Base-by-base conservation (phyloP, 306 rosid species). In the Pyrus pyrifolia region DNA sequence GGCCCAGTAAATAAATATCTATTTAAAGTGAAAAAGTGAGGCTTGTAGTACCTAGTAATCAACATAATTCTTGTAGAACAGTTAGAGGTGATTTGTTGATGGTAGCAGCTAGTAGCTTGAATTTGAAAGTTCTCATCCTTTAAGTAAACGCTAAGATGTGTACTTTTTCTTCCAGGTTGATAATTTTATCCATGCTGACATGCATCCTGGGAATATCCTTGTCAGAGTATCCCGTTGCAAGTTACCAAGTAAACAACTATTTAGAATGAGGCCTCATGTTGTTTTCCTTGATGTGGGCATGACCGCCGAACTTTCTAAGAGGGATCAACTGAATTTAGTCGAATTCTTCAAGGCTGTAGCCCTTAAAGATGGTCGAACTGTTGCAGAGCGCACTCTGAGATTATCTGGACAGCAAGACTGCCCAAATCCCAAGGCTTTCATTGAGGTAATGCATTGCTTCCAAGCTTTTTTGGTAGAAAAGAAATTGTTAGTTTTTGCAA, bases 131-230 rank as follows among this genome's bases (percentile, higher is more conserved):
- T 72, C 14, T 55, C n/a, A 19, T 71, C 65, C n/a, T 72, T 72
- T 44, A 22, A 52, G 14, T 53, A 12, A 19, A 29, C 13, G 49
- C 66, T 72, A 22, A 72, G 65, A 71, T 38, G 3, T 29, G 12
- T 27, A 23, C 71, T 9, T 72, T 60, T 81, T 76, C 74, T 82
- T 85, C 46, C 88, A 90, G 97, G 89, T 90, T 38, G 97, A 90
- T 79, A 92, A 92, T 82, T 92, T 92, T 81, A 79, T 90, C 61
- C 97, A 92, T 79, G 96, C 97, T 63, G 97, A 92, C 81, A 87
- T 92, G 93, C 97, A 92, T 79, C 96, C 97, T 35, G 97, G 96
- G 79, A 92, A 92, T 86, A 92, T 92, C 78, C 96, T 92, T 53
- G 93, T 92, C 72, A 85, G 97, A 72, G 80, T 81, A 22, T 76